Percentiles rank a stretch among this genome's conserved stretches.
Evolutionary conservation across 495 filamentous ascomycete genomes (phyloP).

Genomic region (Antarctomyces pellizariae): DNA sequence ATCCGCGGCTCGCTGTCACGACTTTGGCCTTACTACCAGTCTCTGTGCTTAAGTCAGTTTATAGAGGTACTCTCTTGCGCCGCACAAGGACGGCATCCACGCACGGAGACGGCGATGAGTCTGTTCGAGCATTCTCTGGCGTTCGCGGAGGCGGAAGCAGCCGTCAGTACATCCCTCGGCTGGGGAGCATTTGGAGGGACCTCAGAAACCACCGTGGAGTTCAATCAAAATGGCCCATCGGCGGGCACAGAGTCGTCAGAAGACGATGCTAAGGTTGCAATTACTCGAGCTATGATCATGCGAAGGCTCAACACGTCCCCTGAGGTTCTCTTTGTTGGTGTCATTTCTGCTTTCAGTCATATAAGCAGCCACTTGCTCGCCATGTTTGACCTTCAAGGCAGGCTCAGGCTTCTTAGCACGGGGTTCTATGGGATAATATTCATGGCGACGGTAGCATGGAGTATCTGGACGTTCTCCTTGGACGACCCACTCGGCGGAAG

Average conservation of each 20-base stretch:
- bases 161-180: constrained; percentile 51
- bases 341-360: constrained; percentile 78
- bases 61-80: constrained; percentile 70
- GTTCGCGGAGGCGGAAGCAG: constrained; percentile 85
- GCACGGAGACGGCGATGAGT: constrained; percentile 85
- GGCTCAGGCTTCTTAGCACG: constrained; percentile 60
- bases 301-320: constrained; percentile 56
- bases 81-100: constrained; percentile 57
- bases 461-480: constrained; percentile 33
- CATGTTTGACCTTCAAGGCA: constrained; percentile 51
- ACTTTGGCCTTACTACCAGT: constrained; percentile 72
- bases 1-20: constrained; percentile 49
- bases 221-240: constrained; percentile 10
- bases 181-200: constrained; percentile 34
- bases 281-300: constrained; percentile 32
- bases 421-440: constrained; percentile 76
- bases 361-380: constrained; percentile 66
- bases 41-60: constrained; percentile 67
- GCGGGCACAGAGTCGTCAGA: constrained; percentile 14
- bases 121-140: constrained; percentile 91
- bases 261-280: constrained; percentile 21
- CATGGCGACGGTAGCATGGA: constrained; percentile 57
- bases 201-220: constrained; percentile 3
- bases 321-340: constrained; percentile 62
- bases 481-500: constrained; percentile 23